Evolutionary conservation across 495 filamentous ascomycete species (phyloP), one percentile per base, ranked within the genome.

Genomic region (Xylaria flabelliformis): DNA sequence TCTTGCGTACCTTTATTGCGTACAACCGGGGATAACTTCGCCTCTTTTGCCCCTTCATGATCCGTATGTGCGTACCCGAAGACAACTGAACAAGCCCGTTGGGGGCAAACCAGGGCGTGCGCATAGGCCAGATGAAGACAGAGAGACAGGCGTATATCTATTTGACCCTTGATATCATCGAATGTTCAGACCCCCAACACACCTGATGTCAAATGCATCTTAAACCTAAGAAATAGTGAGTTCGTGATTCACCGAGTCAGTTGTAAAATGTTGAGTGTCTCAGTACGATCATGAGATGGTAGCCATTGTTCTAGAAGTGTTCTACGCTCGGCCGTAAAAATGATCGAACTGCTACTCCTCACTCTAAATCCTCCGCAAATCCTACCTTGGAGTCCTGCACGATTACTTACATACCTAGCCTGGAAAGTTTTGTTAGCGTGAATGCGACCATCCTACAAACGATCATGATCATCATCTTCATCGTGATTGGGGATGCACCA

Each of bases 321-420:
- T 64, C 62, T 19, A 64, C 44, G 41, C 3, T 24, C 13, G 53
- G 13, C 26, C 53, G 41, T 46, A 10, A 26, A 26, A 26, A 2
- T 5, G 24, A 34, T 44, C 61, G 64, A 66, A 24, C 64, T 64
- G 0, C 34, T 44, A 24, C 64, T 64, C 3, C 34, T 44, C 21
- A 10, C 26, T 46, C 42, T 19, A 65, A 17, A 65, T 53, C 64
- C 46, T 46, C 46, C 46, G 29, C 34, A 32, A 53, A 66, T 66
- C 46, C 64, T 66, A 46, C 24, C 46, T n/a, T 64, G 41, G 39
- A 24, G 63, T 34, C 42, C 63, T 65, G 42, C 64, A 44, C 46
- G 17, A 66, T 66, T 66, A 44, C 39, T 53, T 32, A 48, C 44
- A 66, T 36, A 39, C 62, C 62, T 65, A 53, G 32, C 39, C 42